Percentiles rank a stretch among this genome's conserved stretches.
Evolutionary conservation across 1,284 basidiomycete genomes (phyloP).

Genomic region (Trametes versicolor): DNA sequence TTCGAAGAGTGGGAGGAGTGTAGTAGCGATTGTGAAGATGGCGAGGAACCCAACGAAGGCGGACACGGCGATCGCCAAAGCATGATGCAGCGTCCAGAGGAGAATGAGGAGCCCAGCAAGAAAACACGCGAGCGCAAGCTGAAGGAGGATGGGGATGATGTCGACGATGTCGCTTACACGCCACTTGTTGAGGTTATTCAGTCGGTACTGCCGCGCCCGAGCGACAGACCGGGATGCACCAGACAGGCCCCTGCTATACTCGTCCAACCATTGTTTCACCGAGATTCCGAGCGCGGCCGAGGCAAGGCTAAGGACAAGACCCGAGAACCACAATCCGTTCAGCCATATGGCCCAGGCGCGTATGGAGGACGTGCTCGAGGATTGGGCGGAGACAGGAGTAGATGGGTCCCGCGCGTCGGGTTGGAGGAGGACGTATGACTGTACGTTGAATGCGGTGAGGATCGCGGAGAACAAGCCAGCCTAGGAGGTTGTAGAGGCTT

Average conservation of each 20-base stretch:
- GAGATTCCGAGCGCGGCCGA: slow-evolving; percentile 10
- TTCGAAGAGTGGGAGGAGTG: slow-evolving; percentile 6
- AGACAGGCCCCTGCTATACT: slow-evolving; percentile 3
- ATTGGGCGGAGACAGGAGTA: not conserved
- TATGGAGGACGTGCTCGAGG: not conserved
- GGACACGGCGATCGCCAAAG: not conserved
- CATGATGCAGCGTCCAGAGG: slow-evolving; percentile 13
- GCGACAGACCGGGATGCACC: slow-evolving; percentile 5
- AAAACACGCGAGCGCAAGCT: slow-evolving; percentile 20
- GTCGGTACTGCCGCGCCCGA: slow-evolving; percentile 15
- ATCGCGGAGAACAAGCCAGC: too few relatives aligned
- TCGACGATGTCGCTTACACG: slow-evolving; percentile 7
- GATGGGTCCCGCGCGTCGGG: not conserved
- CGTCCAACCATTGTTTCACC: slow-evolving; percentile 17
- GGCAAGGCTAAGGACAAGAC: slow-evolving; percentile 7
- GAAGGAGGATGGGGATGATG: slow-evolving; percentile 20
- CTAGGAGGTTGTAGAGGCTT: too few relatives aligned
- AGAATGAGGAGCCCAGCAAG: slow-evolving; percentile 19
- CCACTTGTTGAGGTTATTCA: slow-evolving; percentile 13
- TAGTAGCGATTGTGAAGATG: slow-evolving; percentile 5
- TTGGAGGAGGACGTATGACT: slow-evolving; percentile 5
- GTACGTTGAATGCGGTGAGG: slow-evolving; percentile 15
- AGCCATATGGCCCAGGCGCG: slow-evolving; percentile 49
- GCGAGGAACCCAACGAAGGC: slow-evolving; percentile 1
- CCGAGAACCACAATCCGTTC: slow-evolving; percentile 18